A percentile compares a stretch with the other conserved stretches of the same genome.
These are phyloP conservation scores for Fusarium sp. DNA, from an alignment of 2,329 filamentous ascomycete genomes.

Conservation along the genomic window DNA sequence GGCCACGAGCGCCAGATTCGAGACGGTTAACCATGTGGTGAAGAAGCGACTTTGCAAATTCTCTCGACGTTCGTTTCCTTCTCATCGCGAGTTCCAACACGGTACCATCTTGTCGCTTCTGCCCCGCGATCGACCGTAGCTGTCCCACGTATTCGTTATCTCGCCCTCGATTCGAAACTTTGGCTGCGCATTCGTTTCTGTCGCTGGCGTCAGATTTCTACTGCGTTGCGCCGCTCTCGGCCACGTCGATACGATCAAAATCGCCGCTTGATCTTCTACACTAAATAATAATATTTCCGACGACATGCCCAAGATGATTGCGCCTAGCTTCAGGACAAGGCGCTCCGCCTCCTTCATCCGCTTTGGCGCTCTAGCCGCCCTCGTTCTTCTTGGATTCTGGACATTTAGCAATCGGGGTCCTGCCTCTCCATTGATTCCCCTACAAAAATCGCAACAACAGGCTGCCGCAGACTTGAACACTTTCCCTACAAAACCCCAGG, in stretches of 20 bases:
- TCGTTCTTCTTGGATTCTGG: constrained; percentile 56
- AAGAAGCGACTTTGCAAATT: constrained; percentile 28
- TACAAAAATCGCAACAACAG: constrained; percentile 24
- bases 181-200: constrained; percentile 39
- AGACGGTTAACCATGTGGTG: constrained; percentile 35
- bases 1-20: constrained; percentile 12
- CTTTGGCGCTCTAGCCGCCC: constrained; percentile 56
- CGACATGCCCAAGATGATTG: constrained; percentile 54
- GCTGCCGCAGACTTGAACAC: neutral
- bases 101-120: constrained; percentile 9
- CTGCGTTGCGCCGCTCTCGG: constrained; percentile 29
- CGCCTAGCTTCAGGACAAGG: constrained; percentile 60
- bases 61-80: constrained; percentile 10
- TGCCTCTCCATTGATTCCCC: constrained; percentile 14
- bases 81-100: constrained; percentile 14
- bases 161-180: constrained; percentile 30
- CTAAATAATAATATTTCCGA: constrained; percentile 11
- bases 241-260: neutral
- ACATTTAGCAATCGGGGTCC: constrained; percentile 43
- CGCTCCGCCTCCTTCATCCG: constrained; percentile 62
- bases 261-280: constrained; percentile 2
- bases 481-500: neutral
- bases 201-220: constrained; percentile 43
- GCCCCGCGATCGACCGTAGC: constrained; percentile 35
- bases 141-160: constrained; percentile 24